These are phyloP conservation scores for Geotrichum phurueaensis DNA, from an alignment of 1,139 yeast genomes.

Conservation along the genomic window DNA sequence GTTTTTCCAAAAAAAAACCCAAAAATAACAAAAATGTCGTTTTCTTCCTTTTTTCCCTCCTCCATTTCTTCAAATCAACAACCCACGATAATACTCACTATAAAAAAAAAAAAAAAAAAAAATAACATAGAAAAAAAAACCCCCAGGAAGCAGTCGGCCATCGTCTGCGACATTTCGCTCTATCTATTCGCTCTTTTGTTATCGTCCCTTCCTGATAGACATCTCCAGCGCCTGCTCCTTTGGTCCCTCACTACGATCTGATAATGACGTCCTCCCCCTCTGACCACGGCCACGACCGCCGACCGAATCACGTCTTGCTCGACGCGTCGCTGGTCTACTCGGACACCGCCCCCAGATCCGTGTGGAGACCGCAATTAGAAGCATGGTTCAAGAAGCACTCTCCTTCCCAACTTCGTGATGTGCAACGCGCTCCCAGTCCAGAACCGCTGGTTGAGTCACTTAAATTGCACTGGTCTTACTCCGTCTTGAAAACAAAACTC, in stretches of 20 bases:
- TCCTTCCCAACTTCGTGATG: conserved; percentile 18
- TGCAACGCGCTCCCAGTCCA: conserved; percentile 17
- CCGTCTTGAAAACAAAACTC: conserved; percentile 12
- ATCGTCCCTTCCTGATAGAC: neutral
- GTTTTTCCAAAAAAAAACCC: neutral
- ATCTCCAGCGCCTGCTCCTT: neutral
- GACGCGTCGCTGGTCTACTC: conserved; percentile 32
- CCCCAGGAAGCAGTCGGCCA: neutral
- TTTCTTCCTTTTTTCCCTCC: neutral
- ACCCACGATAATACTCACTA: neutral
- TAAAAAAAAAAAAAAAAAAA: neutral
- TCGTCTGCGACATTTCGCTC: neutral
- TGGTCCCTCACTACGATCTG: neutral
- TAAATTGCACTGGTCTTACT: conserved; percentile 15
- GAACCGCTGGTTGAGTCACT: conserved; percentile 16
- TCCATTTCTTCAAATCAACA: neutral
- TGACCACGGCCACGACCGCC: neutral
- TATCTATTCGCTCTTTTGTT: neutral
- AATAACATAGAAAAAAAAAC: no score
- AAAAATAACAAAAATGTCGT: neutral
- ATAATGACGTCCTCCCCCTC: neutral
- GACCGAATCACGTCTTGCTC: conserved; percentile 14
- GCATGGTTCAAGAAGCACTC: conserved; percentile 32
- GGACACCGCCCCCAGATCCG: conserved; percentile 38
- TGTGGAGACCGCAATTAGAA: conserved; percentile 38